These are phyloP conservation scores for Naganishia vaughanmartiniae DNA, from an alignment of 768 basidiomycete species.

Conservation along the genomic window DNA sequence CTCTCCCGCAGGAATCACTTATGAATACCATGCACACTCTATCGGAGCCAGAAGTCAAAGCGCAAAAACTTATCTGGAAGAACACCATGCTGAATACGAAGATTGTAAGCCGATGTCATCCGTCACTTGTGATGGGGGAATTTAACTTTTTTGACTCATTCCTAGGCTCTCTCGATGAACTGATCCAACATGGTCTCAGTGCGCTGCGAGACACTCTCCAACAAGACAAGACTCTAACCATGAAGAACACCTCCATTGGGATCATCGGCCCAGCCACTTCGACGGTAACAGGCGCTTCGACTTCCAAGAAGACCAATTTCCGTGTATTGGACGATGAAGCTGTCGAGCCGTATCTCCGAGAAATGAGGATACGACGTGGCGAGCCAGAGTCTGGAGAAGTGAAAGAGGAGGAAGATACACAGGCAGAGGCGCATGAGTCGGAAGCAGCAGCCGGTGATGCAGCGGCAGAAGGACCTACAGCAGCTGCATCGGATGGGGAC, in stretches of 20 bases:
- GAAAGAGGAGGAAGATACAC: conserved; percentile 38
- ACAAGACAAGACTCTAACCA: conserved; percentile 92
- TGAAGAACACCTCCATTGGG: conserved; percentile 90
- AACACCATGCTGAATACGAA: conserved; percentile 80
- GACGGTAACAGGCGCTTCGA: conserved; percentile 30
- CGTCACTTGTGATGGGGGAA: neutral
- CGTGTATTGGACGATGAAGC: conserved; percentile 81
- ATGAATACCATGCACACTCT: conserved; percentile 97
- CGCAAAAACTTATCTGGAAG: conserved; percentile 97
- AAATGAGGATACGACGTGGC: conserved; percentile 65
- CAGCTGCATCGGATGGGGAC: conserved; percentile 54
- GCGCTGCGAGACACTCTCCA: conserved; percentile 95
- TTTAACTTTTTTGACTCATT: neutral
- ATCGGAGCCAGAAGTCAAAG: conserved; percentile 98
- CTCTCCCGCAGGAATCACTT: conserved; percentile 93
- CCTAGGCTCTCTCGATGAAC: conserved; percentile 77
- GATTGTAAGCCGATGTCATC: conserved; percentile 63
- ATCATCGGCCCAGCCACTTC: conserved; percentile 64
- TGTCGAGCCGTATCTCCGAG: conserved; percentile 70
- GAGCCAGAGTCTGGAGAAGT: conserved; percentile 34
- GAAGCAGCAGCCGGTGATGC: conserved; percentile 47
- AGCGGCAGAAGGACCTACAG: conserved; percentile 44
- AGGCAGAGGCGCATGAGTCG: conserved; percentile 8
- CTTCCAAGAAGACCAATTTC: conserved; percentile 64
- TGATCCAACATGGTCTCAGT: conserved; percentile 88